Percentiles rank a stretch among this genome's conserved stretches.
phyloP scores from a whole-genome alignment of 352 stramenopile genomes.

The Globisporangium paddicum region DNA sequence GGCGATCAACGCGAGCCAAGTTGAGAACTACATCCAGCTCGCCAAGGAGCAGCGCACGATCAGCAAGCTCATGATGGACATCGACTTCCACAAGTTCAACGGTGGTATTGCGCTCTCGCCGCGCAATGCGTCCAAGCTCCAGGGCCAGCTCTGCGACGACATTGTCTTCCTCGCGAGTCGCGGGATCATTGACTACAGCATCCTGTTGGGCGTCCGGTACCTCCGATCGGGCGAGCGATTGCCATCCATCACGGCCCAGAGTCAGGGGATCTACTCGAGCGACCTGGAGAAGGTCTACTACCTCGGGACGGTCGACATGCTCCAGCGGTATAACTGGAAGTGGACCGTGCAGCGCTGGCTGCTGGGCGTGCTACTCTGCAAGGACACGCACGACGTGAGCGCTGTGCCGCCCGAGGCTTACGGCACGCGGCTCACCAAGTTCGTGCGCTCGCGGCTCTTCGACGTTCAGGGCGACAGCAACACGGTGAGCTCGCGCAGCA shows the following conservation, averaged over 20 bases:
- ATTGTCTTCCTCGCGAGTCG: slow-evolving; percentile 79
- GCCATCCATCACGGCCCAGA: slow-evolving; percentile 17
- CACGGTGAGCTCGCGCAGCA: slow-evolving; percentile 1
- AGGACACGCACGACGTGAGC: slow-evolving; percentile 79
- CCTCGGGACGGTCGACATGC: slow-evolving; percentile 76
- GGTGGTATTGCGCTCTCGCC: slow-evolving; percentile 52
- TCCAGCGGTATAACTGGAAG: slow-evolving; percentile 84
- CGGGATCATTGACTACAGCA: slow-evolving; percentile 85
- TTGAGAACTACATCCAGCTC: slow-evolving; percentile 61
- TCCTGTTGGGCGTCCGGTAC: slow-evolving; percentile 68
- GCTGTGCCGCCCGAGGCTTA: slow-evolving; percentile 71
- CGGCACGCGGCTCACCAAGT: slow-evolving; percentile 60
- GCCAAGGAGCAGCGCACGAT: slow-evolving; percentile 57
- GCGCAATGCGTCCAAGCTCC: slow-evolving; percentile 28
- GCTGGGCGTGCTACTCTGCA: slow-evolving; percentile 65
- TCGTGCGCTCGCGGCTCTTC: slow-evolving; percentile 69
- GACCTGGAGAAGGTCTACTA: slow-evolving; percentile 67
- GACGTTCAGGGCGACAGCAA: slow-evolving; percentile 36
- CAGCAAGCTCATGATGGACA: slow-evolving; percentile 80
- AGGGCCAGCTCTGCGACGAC: slow-evolving; percentile 74
- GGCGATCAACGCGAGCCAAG: slow-evolving; percentile 51
- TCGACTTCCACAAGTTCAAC: slow-evolving; percentile 80
- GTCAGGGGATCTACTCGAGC: slow-evolving; percentile 40
- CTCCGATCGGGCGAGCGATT: slow-evolving; percentile 23
- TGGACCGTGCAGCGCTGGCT: slow-evolving; percentile 82